phyloP scores from a whole-genome alignment of 1,139 yeast species.

The Yarrowia galli region DNA sequence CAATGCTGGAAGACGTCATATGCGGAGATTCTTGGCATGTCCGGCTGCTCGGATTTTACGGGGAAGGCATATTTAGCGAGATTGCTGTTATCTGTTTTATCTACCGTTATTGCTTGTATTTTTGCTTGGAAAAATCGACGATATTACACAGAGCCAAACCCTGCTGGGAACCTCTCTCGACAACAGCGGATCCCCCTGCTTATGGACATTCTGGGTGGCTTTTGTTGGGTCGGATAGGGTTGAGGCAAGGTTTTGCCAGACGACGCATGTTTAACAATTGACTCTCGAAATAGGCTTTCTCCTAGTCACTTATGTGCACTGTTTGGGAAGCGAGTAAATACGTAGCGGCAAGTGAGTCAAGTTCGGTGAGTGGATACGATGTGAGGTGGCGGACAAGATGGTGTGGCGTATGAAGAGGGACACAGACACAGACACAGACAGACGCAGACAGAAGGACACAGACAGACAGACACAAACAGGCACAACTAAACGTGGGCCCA shows the following conservation, averaged over 20 bases:
- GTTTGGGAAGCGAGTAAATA: slow-evolving; percentile 24
- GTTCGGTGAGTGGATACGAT: not conserved
- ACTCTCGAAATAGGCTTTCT: not conserved
- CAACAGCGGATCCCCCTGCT: slow-evolving; percentile 8
- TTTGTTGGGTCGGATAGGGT: slow-evolving; percentile 19
- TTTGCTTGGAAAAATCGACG: too few species aligned
- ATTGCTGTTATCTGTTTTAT: not conserved
- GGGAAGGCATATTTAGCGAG: too few species aligned
- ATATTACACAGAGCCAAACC: too few species aligned
- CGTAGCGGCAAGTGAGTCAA: not conserved
- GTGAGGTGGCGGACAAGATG: not conserved
- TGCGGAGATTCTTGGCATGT: too few species aligned
- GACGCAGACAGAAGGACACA: too few species aligned
- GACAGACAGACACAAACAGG: too few species aligned
- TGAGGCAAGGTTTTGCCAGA: not conserved
- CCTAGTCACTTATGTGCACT: not conserved
- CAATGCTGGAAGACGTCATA: too few species aligned
- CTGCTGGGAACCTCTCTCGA: not conserved
- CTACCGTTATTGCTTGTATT: not conserved
- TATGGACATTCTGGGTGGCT: slow-evolving; percentile 12
- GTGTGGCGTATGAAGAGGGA: too few species aligned
- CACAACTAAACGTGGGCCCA: too few species aligned
- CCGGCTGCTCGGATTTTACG: too few species aligned
- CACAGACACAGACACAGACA: too few species aligned
- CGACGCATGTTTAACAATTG: not conserved